Evolutionary conservation across 495 filamentous ascomycete genomes (phyloP), one percentile per base, ranked within the genome.

Genomic region (Penicillium cosmopolitanum): DNA sequence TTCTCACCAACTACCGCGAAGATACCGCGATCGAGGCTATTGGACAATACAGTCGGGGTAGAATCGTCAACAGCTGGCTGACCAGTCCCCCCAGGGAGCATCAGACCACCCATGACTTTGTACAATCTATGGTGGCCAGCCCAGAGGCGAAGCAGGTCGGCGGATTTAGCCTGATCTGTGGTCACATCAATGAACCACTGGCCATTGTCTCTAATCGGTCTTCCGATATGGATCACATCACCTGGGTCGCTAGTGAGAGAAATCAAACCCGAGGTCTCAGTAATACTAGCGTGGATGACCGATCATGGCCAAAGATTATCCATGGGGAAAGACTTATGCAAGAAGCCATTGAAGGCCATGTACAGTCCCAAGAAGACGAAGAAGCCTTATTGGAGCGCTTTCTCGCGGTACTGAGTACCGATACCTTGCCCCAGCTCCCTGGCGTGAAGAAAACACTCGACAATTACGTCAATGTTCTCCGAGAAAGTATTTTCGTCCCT

Each of bases 1-100:
- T 96, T 36, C 82, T 99, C 36, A 98, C 96, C 54, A 99, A 99
- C 79, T 97, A 92, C 69, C 89, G 91, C 53, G 95, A 98, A 77
- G 60, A 69, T 13, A 67, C 65, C 25, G 57, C 72, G 25, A 65
- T 61, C 55, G 81, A 86, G 51, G 85, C 84, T 47, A 71, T 77
- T 13, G 88, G 85, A 9, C 77, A 78, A 46, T 82, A 84, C 56
- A 93, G 89, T 68, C 85, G 95, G 33, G 95, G 95, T 18, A 84
- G 79, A 12, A 91, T 98, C 74, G 89, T 96, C 38, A 96, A 89
- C 51, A 87, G 85, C n/a, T 97, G 92, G 84, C 74, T 98, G n/a
- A 85, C 80, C 2, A 65, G 70, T 28, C 58, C 66, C n/a, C 61
- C 70, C 4, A 48, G 62, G 5, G 55, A 60, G 23, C 53, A 59